Base-by-base conservation (phyloP, 2,329 filamentous ascomycete genomes). In the Fusarium veterinarium region DNA sequence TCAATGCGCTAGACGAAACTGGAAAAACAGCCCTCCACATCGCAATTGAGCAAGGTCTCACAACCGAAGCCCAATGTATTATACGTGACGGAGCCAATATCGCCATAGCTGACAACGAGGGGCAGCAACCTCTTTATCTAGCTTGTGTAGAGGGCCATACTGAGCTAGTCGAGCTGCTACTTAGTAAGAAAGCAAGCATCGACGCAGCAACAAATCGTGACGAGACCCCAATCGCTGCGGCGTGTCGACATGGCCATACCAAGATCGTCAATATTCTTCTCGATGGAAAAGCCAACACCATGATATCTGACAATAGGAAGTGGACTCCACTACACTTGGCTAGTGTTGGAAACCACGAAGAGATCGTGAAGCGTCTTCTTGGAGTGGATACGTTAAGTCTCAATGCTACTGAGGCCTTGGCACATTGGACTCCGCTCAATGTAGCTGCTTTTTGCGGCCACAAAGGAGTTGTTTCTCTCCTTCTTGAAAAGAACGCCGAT, bases 1-100 rank as follows among this genome's bases (percentile, higher is more conserved):
- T 48, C 33, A n/a, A 46, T 20, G n/a, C 40, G 3, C 20, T n/a
- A 40, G 20, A 48, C 25, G 8, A 4, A 7, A 7, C 14, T 13
- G 33, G 40, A 3, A 30, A 5, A 11, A 62, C 49, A 17, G 49
- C 59, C 13, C 35, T 62, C 2, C 59, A 62, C 33, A 31, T 62
- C 38, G 59, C 59, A 16, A 49, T 49, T 20, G 23, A 20, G 38
- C 14, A 40, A 8, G 59, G 59, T 19, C 59, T 62, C 19, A 3
- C 20, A 3, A 12, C 40, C 10, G 59, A 33, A 25, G 59, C 41
- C 7, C 19, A 3, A 2, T 14, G 8, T 5, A 31, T 62, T 20
- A 31, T 62, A 20, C 2, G 19, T 5, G 17, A 11, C 13, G 17
- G 17, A 19, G 49, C 49, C 8, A 11, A 40, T 5, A 5, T 62